These are phyloP conservation scores for Stromatinia cepivora DNA, from an alignment of 2,329 filamentous ascomycete genomes.

Conservation along the genomic window DNA sequence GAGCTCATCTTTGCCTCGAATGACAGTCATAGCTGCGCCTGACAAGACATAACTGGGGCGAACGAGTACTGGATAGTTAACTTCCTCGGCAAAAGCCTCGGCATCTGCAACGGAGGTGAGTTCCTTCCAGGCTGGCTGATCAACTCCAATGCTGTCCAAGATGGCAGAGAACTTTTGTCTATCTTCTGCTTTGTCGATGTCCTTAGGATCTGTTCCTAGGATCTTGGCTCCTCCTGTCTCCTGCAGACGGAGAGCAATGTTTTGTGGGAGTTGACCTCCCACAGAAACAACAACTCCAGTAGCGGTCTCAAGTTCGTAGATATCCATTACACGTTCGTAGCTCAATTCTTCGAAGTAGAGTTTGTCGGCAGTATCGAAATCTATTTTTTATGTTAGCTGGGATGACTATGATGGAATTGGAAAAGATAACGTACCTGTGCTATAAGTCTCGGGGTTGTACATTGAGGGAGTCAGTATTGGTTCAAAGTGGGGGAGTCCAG, in stretches of 20 bases:
- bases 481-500: background rate
- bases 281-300: conserved; percentile 92
- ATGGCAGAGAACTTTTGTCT: conserved; percentile 98
- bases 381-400: conserved; percentile 41
- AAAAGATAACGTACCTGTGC: conserved; percentile 48
- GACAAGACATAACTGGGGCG: conserved; percentile 95
- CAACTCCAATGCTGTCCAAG: conserved; percentile 91
- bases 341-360: conserved; percentile 97
- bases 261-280: conserved; percentile 93
- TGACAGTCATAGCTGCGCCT: conserved; percentile 97
- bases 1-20: conserved; percentile 81
- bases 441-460: conserved; percentile 61
- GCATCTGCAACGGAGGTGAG: conserved; percentile 86
- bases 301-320: conserved; percentile 87
- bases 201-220: conserved; percentile 85
- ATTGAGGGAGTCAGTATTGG: background rate
- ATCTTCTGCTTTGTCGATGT: conserved; percentile 98
- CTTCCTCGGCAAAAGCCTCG: conserved; percentile 79
- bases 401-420: no score
- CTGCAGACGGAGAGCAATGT: conserved; percentile 92
- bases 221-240: conserved; percentile 87
- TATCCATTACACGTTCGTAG: conserved; percentile 98
- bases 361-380: conserved; percentile 85
- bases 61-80: conserved; percentile 92
- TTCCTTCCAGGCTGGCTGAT: conserved; percentile 98